Conservation (phyloP, 129 eudicot species). For the Flaveria linearis region DNA sequence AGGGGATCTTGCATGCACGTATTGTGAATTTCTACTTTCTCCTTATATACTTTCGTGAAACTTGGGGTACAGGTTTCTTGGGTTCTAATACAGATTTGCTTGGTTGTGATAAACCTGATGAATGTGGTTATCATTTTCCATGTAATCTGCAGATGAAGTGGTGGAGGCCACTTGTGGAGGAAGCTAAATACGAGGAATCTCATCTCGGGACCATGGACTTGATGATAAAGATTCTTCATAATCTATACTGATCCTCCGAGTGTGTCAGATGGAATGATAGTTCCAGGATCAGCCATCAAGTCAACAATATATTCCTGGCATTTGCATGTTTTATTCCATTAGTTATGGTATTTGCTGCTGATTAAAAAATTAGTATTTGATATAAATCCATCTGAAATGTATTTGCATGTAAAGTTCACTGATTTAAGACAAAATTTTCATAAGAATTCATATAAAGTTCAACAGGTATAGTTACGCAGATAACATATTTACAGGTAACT, state of each 20-base stretch:
- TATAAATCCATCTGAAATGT: neutral
- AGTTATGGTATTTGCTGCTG: neutral
- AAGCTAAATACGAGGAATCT: slow-evolving; percentile 46
- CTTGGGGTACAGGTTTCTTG: slow-evolving; percentile 23
- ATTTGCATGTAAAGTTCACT: neutral
- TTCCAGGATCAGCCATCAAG: slow-evolving; percentile 94
- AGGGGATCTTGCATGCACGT: slow-evolving; percentile 68
- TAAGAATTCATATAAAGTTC: neutral
- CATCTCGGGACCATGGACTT: slow-evolving; percentile 48
- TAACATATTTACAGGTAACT: neutral
- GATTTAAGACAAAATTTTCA: neutral
- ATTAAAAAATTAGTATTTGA: neutral
- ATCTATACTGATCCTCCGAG: slow-evolving; percentile 42
- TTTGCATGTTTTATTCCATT: slow-evolving; percentile 10
- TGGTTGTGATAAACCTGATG: slow-evolving; percentile 1
- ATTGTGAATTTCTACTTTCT: slow-evolving; percentile 37
- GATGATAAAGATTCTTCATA: slow-evolving; percentile 50
- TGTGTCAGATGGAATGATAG: slow-evolving; percentile 80
- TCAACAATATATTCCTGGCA: slow-evolving; percentile 92
- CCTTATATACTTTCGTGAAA: slow-evolving; percentile 16
- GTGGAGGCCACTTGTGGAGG: slow-evolving; percentile 57
- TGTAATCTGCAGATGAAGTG: slow-evolving; percentile 47
- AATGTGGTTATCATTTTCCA: slow-evolving; percentile 30
- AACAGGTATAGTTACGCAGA: neutral
- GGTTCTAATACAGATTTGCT: slow-evolving; percentile 35